Base-by-base conservation (phyloP, 306 rosid species). In the Cucumis cinereus region DNA sequence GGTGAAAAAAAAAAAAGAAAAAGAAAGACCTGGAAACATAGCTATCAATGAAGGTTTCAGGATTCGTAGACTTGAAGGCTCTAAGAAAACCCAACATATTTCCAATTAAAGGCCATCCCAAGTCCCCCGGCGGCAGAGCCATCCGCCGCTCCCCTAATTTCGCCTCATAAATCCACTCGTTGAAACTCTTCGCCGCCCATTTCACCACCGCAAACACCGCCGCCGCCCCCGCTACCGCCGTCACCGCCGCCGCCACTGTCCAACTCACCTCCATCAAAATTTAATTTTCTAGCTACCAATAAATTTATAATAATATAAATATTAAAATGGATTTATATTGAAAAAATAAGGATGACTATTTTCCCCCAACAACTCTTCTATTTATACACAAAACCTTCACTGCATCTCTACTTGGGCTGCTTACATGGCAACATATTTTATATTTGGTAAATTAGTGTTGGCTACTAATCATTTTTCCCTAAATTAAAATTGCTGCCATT, bases 101-200 rank as follows among this genome's bases (percentile, higher is more conserved):
- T 26, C 84, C 89, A 23, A 85, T 63, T 1, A 85, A 59, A 41
- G 89, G 89, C 89, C 82, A 85, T 0, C 89, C 89, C 86, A 83
- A 50, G 28, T 85, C 86, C 22, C 89, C 89, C 1, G 89, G 89
- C 55, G 89, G 89, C 12, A 85, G 78, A 74, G 82, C 45, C 24
- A 11, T 2, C 75, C 67, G 77, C 43, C 59, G 77, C 10, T 59
- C 40, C 5, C 83, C 77, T 16, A 74, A 16, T 12, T 78, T 76
- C 0, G 82, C 62, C 43, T 78, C 85, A 57, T 88, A 77, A 68
- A 81, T 77, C 92, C 92, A 88, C 49, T 81, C 87, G 41, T 88
- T 88, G 43, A 84, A 47, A 55, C 80, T 88, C 82, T 81, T 81
- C 19, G 84, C 82, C 86, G 38, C 78, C 89, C 69, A 87, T 26